Conservation (phyloP, 192 early-diverging fungal genomes). For the Linnemannia elongata region DNA sequence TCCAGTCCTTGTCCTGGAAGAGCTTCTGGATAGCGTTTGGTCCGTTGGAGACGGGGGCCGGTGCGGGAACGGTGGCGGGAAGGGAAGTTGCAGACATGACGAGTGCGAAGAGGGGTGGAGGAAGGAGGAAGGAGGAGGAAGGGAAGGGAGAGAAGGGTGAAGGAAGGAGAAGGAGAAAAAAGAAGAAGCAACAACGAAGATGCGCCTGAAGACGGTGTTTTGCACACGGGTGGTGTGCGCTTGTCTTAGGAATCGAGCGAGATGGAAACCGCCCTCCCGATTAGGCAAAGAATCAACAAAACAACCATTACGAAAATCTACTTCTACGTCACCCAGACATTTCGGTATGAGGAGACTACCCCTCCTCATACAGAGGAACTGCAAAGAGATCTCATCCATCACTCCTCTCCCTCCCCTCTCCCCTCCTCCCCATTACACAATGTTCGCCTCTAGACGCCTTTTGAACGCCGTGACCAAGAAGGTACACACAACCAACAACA, state of each 20-base stretch:
- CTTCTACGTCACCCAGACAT: not conserved
- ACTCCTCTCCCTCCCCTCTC: not conserved
- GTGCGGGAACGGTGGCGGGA: conserved; percentile 42
- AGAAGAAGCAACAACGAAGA: not conserved
- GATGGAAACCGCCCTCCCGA: not conserved
- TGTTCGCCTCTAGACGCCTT: conserved; percentile 55
- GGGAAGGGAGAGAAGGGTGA: not conserved
- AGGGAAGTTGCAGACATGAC: conserved; percentile 37
- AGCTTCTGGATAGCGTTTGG: conserved; percentile 60
- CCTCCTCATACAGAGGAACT: not conserved
- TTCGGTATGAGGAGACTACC: too few relatives aligned
- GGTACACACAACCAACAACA: conserved; percentile 14
- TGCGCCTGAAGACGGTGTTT: too few relatives aligned
- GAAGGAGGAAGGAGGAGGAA: not conserved
- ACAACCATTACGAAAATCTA: not conserved
- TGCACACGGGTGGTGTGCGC: not conserved
- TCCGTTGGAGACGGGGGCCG: conserved; percentile 36
- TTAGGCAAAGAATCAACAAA: conserved; percentile 8
- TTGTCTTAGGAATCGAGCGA: not conserved
- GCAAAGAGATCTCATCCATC: conserved; percentile 19
- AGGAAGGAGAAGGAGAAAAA: conserved; percentile 10
- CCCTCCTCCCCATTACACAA: conserved; percentile 6
- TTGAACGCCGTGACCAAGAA: conserved; percentile 54
- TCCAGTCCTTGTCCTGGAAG: conserved; percentile 75
- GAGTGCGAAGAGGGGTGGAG: not conserved